Percentiles rank a stretch among this genome's conserved stretches.
These are phyloP conservation scores for Firmiana major DNA, from an alignment of 345 rosid genomes.

Conservation along the genomic window DNA sequence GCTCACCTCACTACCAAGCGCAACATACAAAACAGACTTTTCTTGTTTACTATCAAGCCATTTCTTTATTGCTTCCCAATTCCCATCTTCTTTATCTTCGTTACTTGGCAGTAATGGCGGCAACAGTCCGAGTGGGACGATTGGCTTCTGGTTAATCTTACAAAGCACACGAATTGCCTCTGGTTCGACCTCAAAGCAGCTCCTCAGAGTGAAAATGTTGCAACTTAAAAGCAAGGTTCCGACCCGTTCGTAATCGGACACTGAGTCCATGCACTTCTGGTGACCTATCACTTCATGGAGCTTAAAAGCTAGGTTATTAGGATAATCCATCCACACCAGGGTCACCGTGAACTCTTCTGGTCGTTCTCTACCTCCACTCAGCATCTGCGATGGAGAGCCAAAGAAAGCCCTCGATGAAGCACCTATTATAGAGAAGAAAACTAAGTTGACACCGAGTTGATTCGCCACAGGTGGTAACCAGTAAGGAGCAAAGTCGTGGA, in stretches of 20 bases:
- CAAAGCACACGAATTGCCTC: constrained; percentile 38
- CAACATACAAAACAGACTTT: constrained; percentile 37
- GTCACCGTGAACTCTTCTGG: constrained; percentile 41
- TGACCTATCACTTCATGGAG: constrained; percentile 38
- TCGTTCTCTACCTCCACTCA: neutral
- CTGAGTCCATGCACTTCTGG: constrained; percentile 24
- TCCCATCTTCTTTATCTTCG: constrained; percentile 8
- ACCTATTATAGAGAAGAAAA: constrained; percentile 27
- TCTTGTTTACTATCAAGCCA: constrained; percentile 35
- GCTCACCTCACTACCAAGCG: constrained; percentile 40
- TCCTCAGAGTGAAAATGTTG: constrained; percentile 34
- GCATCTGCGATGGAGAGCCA: constrained; percentile 19
- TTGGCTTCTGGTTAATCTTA: constrained; percentile 29
- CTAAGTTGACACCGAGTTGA: constrained; percentile 23
- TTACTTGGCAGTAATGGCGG: constrained; percentile 23
- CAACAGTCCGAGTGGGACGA: constrained; percentile 40
- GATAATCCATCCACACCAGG: constrained; percentile 40
- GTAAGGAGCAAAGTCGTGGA: constrained; percentile 38
- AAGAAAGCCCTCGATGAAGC: constrained; percentile 26
- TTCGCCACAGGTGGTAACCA: constrained; percentile 38
- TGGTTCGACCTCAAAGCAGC: constrained; percentile 38
- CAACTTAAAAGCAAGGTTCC: constrained; percentile 22
- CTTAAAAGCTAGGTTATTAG: constrained; percentile 28
- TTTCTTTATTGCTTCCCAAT: constrained; percentile 24
- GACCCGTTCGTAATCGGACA: constrained; percentile 33